Evolutionary conservation across 495 filamentous ascomycete species (phyloP), one percentile per base, ranked within the genome.

Genomic region (Tirmania nivea): DNA sequence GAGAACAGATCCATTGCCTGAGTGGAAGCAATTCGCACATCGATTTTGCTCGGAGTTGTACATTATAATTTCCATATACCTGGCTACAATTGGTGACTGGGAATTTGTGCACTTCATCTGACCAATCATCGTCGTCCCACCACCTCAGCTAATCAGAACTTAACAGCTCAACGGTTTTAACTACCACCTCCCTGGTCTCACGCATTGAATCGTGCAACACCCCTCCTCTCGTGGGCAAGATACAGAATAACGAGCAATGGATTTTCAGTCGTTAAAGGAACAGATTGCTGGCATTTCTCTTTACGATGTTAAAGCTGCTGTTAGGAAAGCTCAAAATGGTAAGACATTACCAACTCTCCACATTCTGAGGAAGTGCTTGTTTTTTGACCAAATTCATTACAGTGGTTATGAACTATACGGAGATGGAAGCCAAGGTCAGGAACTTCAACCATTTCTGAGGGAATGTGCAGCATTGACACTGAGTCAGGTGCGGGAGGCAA

Each of bases 321-420:
- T 95, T 55, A 81, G 90, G 61, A 94, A 97, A 68, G 84, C 94
- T 35, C 90, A 97, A 62, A 97, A 97, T 92, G 90, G 90, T 95
- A 71, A 63, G 76, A 42, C 49, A 51, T 52, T 1, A 11, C 12
- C 1, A 17, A 4, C 5, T 14, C 48, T 37, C 36, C 36, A 14
- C 19, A 37, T 14, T 3, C 12, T 21, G 11, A 52, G 34, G 12
- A 36, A 31, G 5, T 3, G 3, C 8, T 1, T 12, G 14, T 16
- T n/a, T 20, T 20, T 12, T 17, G 8, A 52, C 59, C 54, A 57
- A 52, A 48, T 47, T 37, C 52, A 58, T 53, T 31, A 31, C 63
- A 95, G 89, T 87, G 57, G 89, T 97, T 42, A 95, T 95, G 90
- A 97, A 96, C 69, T 95, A 89, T 68, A 97, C 90, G n/a, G 90